Base-by-base conservation (phyloP, 371 early-diverging fungal genomes). In the Apophysomyces elegans region DNA sequence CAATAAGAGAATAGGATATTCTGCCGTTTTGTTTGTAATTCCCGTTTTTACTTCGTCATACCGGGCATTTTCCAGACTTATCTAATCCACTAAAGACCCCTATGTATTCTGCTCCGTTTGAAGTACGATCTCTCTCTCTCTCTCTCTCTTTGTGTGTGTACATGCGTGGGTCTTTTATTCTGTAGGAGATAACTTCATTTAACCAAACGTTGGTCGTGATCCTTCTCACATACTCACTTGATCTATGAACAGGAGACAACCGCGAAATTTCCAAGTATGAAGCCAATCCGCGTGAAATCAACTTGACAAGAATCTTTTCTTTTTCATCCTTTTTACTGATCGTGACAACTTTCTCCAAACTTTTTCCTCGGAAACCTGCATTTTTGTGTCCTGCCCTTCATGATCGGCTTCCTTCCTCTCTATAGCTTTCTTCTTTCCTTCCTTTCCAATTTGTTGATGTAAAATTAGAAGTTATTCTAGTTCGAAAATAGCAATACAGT, bases 291-390 rank as follows among this genome's bases (percentile, higher is more conserved):
- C 21, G 16, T 26, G 32, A 2, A 26, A 50, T 50, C 54, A 9
- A 50, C 21, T 50, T 50, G 54, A 50, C 54, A 50, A 26, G 32
- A 1, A 26, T 26, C 32, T 26, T 26, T 2, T 50, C 21, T 26
- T n/a, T 21, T 50, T 50, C 54, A 26, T 21, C 21, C 54, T 9
- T 21, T 50, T 21, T 50, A 50, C 54, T 50, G 54, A 16, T 50
- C 21, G 16, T 50, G 54, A 50, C 54, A 50, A 50, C 54, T 21
- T 50, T 50, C 54, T 50, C 54, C 54, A 50, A 50, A 50, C 54
- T 21, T 50, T 50, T 26, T 26, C 32, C 21, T 50, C 54, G 54
- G 54, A 21, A 50, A 21, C 54, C 54, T 50, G 54, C 54, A 50
- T 50, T 26, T 26, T 1, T 26, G 32, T 26, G 32, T 26, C 32